Evolutionary conservation across 1,284 basidiomycete genomes (phyloP).

Genomic region (Entoloma clypeatum): DNA sequence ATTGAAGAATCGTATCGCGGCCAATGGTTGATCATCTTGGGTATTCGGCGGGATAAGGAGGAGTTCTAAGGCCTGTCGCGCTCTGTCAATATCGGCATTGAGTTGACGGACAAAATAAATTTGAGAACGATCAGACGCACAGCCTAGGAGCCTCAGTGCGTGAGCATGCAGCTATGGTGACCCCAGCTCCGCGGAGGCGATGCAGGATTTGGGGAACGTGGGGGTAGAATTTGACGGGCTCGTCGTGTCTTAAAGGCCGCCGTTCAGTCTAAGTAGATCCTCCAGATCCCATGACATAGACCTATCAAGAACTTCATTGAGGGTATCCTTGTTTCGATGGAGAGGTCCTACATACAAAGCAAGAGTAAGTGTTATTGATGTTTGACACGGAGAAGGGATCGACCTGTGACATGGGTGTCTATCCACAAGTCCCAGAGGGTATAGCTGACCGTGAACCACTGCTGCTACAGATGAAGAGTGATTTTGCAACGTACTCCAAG

Average conservation of each 20-base stretch:
- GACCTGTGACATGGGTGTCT: slow-evolving; percentile 63
- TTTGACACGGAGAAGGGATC: slow-evolving; percentile 9
- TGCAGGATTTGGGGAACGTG: slow-evolving; percentile 79
- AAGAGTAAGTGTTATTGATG: background rate
- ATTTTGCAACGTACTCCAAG: slow-evolving; percentile 58
- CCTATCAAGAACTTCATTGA: slow-evolving; percentile 65
- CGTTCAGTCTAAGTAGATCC: background rate
- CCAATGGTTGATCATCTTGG: slow-evolving; percentile 37
- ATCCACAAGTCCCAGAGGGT: slow-evolving; percentile 87
- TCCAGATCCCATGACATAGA: slow-evolving; percentile 22
- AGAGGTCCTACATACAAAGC: slow-evolving; percentile 53
- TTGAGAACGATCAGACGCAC: slow-evolving; percentile 41
- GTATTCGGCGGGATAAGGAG: slow-evolving; percentile 57
- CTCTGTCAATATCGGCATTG: slow-evolving; percentile 40
- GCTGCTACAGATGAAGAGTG: background rate
- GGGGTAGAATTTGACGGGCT: slow-evolving; percentile 63
- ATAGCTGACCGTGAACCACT: slow-evolving; percentile 45
- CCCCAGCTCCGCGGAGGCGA: slow-evolving; percentile 48
- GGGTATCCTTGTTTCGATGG: slow-evolving; percentile 47
- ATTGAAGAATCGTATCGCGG: slow-evolving; percentile 71
- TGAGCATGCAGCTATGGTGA: slow-evolving; percentile 73
- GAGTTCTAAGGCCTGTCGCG: slow-evolving; percentile 68
- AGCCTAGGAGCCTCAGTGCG: slow-evolving; percentile 67
- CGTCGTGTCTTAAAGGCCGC: slow-evolving; percentile 42
- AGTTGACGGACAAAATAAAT: background rate